Conservation (phyloP, 1,139 yeast species). For the Yamadazyma sp. region DNA sequence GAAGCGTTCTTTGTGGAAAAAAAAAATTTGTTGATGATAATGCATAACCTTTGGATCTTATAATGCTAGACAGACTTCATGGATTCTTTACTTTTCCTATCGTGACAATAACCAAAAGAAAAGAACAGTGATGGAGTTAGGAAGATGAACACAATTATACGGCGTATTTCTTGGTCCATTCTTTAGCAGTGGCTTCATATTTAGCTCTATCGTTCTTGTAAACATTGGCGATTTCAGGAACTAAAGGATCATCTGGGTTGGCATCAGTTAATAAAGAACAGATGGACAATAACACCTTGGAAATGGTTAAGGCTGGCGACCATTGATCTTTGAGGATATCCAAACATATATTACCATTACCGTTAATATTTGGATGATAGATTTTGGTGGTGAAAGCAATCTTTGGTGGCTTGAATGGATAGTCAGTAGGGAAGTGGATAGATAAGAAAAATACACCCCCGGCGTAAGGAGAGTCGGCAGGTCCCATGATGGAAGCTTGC, state of each 20-base stretch:
- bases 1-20: background rate
- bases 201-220: constrained; percentile 93
- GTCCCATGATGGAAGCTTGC: constrained; percentile 98
- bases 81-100: no score
- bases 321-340: constrained; percentile 86
- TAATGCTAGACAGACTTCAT: constrained; percentile 2
- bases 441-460: constrained; percentile 92
- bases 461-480: constrained; percentile 89
- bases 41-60: constrained; percentile 4
- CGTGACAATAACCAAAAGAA: background rate
- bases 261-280: constrained; percentile 95
- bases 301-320: constrained; percentile 89
- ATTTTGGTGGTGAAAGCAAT: constrained; percentile 87
- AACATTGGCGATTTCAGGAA: constrained; percentile 96
- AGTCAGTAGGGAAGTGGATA: constrained; percentile 92
- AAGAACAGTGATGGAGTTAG: background rate
- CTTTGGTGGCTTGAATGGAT: constrained; percentile 93
- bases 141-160: constrained; percentile 45
- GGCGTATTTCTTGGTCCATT: constrained; percentile 98
- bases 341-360: constrained; percentile 83
- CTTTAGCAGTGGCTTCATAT: constrained; percentile 96
- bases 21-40: constrained; percentile 1
- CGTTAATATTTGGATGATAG: constrained; percentile 88
- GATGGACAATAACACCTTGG: constrained; percentile 84
- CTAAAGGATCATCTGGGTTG: constrained; percentile 98